Percentiles rank a stretch among this genome's conserved stretches.
These are phyloP conservation scores for Blastobotrys proliferans DNA, from an alignment of 1,139 yeast species.

Conservation along the genomic window DNA sequence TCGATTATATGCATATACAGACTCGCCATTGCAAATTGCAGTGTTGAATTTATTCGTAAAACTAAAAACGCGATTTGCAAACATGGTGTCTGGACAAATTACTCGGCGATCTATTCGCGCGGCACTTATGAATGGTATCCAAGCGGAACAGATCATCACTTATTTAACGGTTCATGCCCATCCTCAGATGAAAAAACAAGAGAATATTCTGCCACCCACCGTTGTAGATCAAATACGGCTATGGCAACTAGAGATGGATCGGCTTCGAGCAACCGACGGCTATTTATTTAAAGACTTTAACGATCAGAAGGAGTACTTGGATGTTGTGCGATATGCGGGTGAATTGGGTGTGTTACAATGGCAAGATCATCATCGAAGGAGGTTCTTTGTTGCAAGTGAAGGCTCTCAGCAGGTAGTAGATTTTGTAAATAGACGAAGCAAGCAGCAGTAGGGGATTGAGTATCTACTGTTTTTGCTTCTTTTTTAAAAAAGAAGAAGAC, in stretches of 20 bases:
- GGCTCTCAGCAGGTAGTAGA: constrained; percentile 88
- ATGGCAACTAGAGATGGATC: constrained; percentile 95
- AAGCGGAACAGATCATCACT: constrained; percentile 90
- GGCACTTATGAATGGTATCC: constrained; percentile 84
- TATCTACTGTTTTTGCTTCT: no score
- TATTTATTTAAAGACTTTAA: constrained; percentile 83
- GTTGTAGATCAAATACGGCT: constrained; percentile 91
- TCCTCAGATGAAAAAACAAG: constrained; percentile 66
- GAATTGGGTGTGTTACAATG: constrained; percentile 89
- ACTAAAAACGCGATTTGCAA: constrained; percentile 76
- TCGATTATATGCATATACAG: constrained; percentile 88
- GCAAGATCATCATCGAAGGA: constrained; percentile 65
- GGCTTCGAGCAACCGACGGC: constrained; percentile 86
- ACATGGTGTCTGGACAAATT: constrained; percentile 89
- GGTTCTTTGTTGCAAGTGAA: constrained; percentile 79
- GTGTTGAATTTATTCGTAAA: constrained; percentile 84
- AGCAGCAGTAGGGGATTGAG: no score
- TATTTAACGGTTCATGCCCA: constrained; percentile 92
- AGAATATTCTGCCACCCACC: constrained; percentile 75
- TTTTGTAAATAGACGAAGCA: constrained; percentile 62
- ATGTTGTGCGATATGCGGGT: constrained; percentile 70
- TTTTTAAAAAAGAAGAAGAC: no score
- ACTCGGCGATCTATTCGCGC: constrained; percentile 87
- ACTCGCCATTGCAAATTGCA: constrained; percentile 93
- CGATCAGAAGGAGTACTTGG: constrained; percentile 70